Evolutionary conservation across 2,329 filamentous ascomycete species (phyloP).

Genomic region (Neopestalotiopsis sp.): DNA sequence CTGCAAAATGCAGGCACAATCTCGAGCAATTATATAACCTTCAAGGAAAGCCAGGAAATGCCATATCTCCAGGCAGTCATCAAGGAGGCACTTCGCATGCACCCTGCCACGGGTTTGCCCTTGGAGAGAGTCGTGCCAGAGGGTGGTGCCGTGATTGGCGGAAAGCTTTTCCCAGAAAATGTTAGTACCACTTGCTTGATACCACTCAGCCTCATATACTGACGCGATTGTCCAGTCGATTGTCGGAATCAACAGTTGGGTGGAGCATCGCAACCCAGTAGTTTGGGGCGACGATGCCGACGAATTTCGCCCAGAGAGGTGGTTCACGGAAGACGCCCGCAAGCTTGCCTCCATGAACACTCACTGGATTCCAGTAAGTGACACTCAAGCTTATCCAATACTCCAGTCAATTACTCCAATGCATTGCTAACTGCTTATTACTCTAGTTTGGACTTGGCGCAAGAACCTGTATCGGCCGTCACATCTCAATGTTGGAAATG

Average conservation of each 20-base stretch:
- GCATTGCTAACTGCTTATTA: constrained; percentile 6
- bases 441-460: constrained; percentile 46
- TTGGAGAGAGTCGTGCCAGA: constrained; percentile 29
- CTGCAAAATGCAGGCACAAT: constrained; percentile 21
- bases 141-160: constrained; percentile 33
- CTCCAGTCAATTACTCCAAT: too few species aligned
- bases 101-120: constrained; percentile 34
- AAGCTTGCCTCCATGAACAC: constrained; percentile 33
- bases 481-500: constrained; percentile 51
- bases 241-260: constrained; percentile 43
- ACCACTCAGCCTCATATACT: not conserved
- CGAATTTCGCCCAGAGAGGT: constrained; percentile 46
- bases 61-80: constrained; percentile 59
- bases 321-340: constrained; percentile 37
- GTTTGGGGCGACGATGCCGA: constrained; percentile 41
- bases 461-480: constrained; percentile 49
- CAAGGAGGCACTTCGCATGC: constrained; percentile 52
- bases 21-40: constrained; percentile 25
- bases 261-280: constrained; percentile 36
- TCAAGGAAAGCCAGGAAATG: constrained; percentile 35
- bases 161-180: constrained; percentile 32
- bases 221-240: constrained; percentile 27
- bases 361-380: constrained; percentile 42
- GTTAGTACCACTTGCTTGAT: not conserved
- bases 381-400: not conserved